Conservation (phyloP, 805 yeast genomes). For the Candida ortonii region DNA sequence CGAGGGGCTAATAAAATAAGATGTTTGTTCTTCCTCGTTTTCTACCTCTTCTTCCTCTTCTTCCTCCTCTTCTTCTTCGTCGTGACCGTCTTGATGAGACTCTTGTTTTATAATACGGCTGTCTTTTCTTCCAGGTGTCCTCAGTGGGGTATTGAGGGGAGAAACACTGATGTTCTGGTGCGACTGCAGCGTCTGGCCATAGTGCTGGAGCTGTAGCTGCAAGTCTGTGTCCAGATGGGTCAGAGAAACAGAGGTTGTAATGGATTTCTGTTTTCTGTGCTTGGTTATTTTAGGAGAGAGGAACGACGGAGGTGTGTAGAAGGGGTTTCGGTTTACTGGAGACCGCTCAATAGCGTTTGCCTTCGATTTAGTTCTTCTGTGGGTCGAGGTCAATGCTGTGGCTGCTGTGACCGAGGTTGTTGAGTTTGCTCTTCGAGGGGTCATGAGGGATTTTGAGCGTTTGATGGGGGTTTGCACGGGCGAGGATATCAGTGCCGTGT, state of each 20-base stretch:
- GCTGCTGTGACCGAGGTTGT: conserved; percentile 4
- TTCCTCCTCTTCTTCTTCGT: conserved; percentile 13
- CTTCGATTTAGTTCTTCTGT: conserved; percentile 23
- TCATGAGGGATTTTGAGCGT: conserved; percentile 18
- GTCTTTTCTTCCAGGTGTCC: conserved; percentile 26
- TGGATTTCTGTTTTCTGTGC: conserved; percentile 32
- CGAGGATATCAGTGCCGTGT: conserved; percentile 14
- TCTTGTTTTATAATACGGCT: conserved; percentile 10
- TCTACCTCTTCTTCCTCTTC: conserved; percentile 12
- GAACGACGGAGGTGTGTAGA: conserved; percentile 45
- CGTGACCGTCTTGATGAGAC: conserved; percentile 17
- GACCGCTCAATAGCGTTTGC: conserved; percentile 30
- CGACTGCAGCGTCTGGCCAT: conserved; percentile 8
- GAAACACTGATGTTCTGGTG: conserved; percentile 16
- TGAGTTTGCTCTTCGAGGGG: conserved; percentile 23
- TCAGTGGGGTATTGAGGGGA: conserved; percentile 28
- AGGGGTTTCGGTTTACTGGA: conserved; percentile 43
- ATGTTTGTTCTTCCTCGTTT: conserved; percentile 7
- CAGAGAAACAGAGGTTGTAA: conserved; percentile 30
- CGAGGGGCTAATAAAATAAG: conserved; percentile 28
- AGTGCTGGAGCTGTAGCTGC: conserved; percentile 23
- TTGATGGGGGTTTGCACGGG: conserved; percentile 25
- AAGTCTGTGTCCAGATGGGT: conserved; percentile 33
- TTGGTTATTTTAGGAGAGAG: conserved; percentile 40
- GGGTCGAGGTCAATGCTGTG: conserved; percentile 4